phyloP scores from a whole-genome alignment of 495 filamentous ascomycete species.

The Penicillium canariense region DNA sequence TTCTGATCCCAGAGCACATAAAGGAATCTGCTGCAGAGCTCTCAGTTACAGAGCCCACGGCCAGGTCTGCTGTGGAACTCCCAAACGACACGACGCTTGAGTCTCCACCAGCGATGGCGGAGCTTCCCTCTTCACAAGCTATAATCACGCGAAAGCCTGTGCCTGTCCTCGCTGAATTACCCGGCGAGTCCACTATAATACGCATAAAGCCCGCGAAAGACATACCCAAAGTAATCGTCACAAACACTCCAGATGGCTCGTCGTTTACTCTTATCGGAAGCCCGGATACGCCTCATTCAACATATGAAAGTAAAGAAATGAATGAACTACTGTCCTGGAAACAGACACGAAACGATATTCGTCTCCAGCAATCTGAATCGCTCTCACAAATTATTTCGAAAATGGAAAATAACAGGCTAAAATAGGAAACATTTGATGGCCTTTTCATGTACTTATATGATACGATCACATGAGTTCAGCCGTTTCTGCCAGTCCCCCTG shows the following conservation, averaged over 20 bases:
- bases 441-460: neutral
- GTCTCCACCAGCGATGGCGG: neutral
- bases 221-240: constrained; percentile 16
- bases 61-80: neutral
- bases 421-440: neutral
- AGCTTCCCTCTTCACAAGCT: neutral
- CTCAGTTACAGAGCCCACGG: neutral
- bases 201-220: neutral
- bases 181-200: neutral
- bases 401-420: constrained; percentile 9
- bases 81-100: neutral
- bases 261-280: neutral
- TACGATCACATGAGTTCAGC: neutral
- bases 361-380: constrained; percentile 13
- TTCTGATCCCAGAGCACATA: neutral
- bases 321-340: constrained; percentile 11
- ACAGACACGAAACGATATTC: constrained; percentile 12
- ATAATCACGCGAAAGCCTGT: neutral
- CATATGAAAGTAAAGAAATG: constrained; percentile 8
- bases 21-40: neutral
- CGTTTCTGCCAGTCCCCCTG: neutral
- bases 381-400: constrained; percentile 11
- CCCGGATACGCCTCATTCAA: neutral
- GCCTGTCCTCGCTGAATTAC: constrained; percentile 8
- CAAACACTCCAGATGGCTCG: constrained; percentile 2